A percentile compares a stretch with the other conserved stretches of the same genome.
phyloP scores from a whole-genome alignment of 1,284 basidiomycete species.

The Laetiporus sulphureus region DNA sequence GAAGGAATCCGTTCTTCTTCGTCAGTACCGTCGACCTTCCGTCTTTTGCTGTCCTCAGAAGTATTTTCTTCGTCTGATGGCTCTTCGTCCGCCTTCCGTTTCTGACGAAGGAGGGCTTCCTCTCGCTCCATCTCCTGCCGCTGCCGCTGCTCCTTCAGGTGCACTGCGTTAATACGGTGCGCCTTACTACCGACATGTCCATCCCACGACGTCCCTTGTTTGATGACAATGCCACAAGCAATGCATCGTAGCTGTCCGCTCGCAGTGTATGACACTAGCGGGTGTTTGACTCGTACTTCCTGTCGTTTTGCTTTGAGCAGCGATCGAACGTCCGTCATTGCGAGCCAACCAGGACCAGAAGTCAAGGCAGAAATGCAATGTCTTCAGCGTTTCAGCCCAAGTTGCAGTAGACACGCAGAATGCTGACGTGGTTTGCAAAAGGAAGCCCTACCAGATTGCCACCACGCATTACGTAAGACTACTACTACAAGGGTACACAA shows the following conservation, averaged over 20 bases:
- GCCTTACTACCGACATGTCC: constrained; percentile 77
- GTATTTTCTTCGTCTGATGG: constrained; percentile 27
- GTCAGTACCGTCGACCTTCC: constrained; percentile 7
- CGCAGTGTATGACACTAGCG: constrained; percentile 60
- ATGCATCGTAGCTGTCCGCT: constrained; percentile 62
- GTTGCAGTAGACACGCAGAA: too few species aligned
- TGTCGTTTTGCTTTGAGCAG: constrained; percentile 72
- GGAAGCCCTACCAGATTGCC: too few species aligned
- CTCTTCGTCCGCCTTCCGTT: constrained; percentile 38
- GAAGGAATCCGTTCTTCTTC: constrained; percentile 9
- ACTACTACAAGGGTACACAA: too few species aligned
- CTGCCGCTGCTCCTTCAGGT: constrained; percentile 41
- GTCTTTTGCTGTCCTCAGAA: constrained; percentile 9
- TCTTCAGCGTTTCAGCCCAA: too few species aligned
- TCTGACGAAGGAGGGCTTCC: constrained; percentile 27
- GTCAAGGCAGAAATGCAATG: too few species aligned
- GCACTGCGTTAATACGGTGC: constrained; percentile 58
- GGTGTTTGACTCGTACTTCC: constrained; percentile 64
- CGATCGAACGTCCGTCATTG: constrained; percentile 68
- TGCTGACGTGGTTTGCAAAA: too few species aligned
- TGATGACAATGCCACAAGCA: constrained; percentile 57
- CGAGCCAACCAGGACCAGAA: too few species aligned
- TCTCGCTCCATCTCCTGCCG: constrained; percentile 19
- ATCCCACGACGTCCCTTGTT: constrained; percentile 76
- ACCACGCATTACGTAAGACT: too few species aligned